These are phyloP conservation scores for Hypericum perforatum DNA, from an alignment of 345 rosid genomes.

Conservation along the genomic window DNA sequence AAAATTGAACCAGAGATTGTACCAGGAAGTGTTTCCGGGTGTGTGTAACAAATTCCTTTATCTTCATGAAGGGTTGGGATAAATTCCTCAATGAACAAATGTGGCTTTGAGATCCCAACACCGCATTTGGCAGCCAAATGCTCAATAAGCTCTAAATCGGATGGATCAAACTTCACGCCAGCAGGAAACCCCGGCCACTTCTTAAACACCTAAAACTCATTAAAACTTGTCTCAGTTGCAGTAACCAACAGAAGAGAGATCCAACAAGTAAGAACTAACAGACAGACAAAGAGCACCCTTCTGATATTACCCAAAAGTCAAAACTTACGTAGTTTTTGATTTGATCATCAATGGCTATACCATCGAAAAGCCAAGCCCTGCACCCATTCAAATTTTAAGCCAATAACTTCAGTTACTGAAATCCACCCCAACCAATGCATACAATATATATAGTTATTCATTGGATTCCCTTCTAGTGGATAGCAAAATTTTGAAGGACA, in stretches of 20 bases:
- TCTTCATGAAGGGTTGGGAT: slow-evolving; percentile 50
- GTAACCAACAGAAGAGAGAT: no score
- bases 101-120: slow-evolving; percentile 37
- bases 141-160: slow-evolving; percentile 61
- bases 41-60: slow-evolving; percentile 79
- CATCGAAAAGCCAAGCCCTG: slow-evolving; percentile 83
- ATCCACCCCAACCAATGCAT: not conserved
- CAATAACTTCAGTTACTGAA: slow-evolving; percentile 4
- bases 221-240: no score
- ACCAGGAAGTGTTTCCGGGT: slow-evolving; percentile 95
- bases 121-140: slow-evolving; percentile 77
- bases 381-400: slow-evolving; percentile 7
- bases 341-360: slow-evolving; percentile 43
- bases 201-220: slow-evolving; percentile 31
- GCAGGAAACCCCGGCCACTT: slow-evolving; percentile 89
- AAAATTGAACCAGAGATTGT: not conserved
- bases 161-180: slow-evolving; percentile 94
- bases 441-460: not conserved
- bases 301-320: not conserved
- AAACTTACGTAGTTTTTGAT: slow-evolving; percentile 65
- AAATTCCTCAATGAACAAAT: slow-evolving; percentile 57
- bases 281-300: not conserved
- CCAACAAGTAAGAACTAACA: not conserved
- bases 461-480: no score
- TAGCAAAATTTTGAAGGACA: no score